Percentiles rank a stretch among this genome's conserved stretches.
Evolutionary conservation across 2,329 filamentous ascomycete species (phyloP).

Genomic region (Calonectria fujianensis): DNA sequence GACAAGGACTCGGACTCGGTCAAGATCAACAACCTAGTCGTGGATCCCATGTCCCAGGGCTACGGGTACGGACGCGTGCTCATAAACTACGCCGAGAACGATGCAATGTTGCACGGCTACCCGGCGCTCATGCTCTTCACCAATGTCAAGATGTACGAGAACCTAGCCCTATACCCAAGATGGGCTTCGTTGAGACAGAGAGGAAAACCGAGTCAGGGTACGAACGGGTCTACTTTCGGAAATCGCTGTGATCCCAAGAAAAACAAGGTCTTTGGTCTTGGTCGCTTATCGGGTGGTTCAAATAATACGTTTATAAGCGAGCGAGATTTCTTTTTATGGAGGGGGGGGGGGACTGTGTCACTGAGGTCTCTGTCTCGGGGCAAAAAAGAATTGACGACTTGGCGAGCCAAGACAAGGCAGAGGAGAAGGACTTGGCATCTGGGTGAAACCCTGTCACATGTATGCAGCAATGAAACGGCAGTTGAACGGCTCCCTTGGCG

Average conservation of each 20-base stretch:
- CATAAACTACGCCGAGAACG: slow-evolving; percentile 57
- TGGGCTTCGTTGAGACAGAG: slow-evolving; percentile 59
- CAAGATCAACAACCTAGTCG: slow-evolving; percentile 56
- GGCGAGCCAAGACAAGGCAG: no score
- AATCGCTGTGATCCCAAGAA: slow-evolving; percentile 48
- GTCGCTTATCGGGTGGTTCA: no score
- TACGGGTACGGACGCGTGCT: slow-evolving; percentile 57
- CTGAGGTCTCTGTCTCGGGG: no score
- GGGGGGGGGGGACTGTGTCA: no score
- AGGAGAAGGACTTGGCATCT: no score
- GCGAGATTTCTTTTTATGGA: no score
- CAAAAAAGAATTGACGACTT: no score
- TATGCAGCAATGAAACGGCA: no score
- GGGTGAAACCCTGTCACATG: no score
- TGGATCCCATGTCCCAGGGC: slow-evolving; percentile 57
- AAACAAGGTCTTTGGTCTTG: no score
- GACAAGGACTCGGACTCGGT: slow-evolving; percentile 44
- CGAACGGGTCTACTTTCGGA: slow-evolving; percentile 60
- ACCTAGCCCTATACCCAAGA: slow-evolving; percentile 54
- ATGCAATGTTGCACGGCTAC: slow-evolving; percentile 50
- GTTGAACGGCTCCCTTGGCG: no score
- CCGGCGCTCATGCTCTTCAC: slow-evolving; percentile 57
- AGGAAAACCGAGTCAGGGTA: slow-evolving; percentile 57
- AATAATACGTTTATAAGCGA: no score
- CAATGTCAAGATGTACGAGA: slow-evolving; percentile 61